Base-by-base conservation (phyloP, 768 basidiomycete genomes). In the Podaxis rugospora region DNA sequence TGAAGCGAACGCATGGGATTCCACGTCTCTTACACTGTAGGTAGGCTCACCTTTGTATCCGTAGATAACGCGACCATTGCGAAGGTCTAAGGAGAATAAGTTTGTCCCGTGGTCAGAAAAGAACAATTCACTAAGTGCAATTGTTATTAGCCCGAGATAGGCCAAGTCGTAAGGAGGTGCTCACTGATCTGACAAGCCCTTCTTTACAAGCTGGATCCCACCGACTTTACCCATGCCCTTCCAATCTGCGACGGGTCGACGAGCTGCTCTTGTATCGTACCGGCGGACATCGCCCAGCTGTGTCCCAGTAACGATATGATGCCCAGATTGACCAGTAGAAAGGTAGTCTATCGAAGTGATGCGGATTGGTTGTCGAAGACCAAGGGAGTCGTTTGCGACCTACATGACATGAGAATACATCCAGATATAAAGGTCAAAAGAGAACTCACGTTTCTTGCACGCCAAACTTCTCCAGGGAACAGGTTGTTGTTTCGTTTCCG, bases 381-480 rank as follows among this genome's bases (percentile, higher is more conserved):
- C 83, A 4, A 95, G 78, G 50, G 75, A 70, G 66, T 95, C 92
- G 65, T 93, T 89, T n/a, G 85, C 80, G 4, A 88, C 71, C 89
- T 90, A 49, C 14, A 51, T n/a, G 11, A 28, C 50, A 16, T 57
- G 27, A 55, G 56, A 51, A 11, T 47, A 51, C 27, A 4, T 32
- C 28, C 28, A 51, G 44, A 23, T 52, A 11, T 9, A 18, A 42
- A 18, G 51, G 44, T 21, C 47, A 42, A 50, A 14, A 61, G 21
- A 55, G 51, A 28, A 67, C 78, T 39, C 59, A 91, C 89, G 70
- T 95, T 94, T 71, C 88, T 89, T 9, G 92, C 92, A 59, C 92
- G 78, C 93, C 93, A 95, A 3, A 88, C 66, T 75, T 95, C 93
- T 0, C 83, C 89, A 0, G 86, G 81, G 52, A 92, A 82, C 2